Base-by-base conservation (phyloP, 768 basidiomycete genomes). In the Podaxis sp. region DNA sequence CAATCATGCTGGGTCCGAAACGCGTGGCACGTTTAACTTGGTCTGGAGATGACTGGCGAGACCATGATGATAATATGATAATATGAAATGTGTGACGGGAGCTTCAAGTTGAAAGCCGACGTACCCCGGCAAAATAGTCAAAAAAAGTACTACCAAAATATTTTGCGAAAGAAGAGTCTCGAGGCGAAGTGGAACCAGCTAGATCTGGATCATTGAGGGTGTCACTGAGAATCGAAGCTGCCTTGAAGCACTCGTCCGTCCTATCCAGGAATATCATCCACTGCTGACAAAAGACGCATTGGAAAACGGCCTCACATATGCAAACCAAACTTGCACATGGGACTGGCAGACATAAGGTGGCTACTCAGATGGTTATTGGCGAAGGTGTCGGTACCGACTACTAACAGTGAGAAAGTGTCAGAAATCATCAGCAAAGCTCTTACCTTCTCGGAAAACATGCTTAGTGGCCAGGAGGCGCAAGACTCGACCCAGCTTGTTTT, bases 291-390 rank as follows among this genome's bases (percentile, higher is more conserved):
- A 15, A 29, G 12, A 11, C 4, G n/a, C 13, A 25, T 33, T 15
- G 36, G n/a, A 29, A 4, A 3, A 50, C 4, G 17, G 11, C 4
- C 66, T 22, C 57, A 74, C 70, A 74, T 22, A 49, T 73, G 70
- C 11, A 66, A 50, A 2, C 73, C 66, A 8, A 74, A 57, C 33
- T 61, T 66, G 15, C 68, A 69, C 4, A 78, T 59, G 2, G 70
- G 67, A 46, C 70, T 69, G 4, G 56, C 61, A 4, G 72, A 70
- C 1, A 73, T 57, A 4, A 79, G 67, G 19, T 72, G 68, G 33
- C 74, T 65, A 52, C 75, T 77, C 11, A 81, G 70, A 3, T 77
- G 73, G 65, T 80, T 81, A 64, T 81, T 79, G 12, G 76, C 73
- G 57, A 78, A 81, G 0, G 76, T 74, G 50, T 77, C 72, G 2